Base-by-base conservation (phyloP, 2,329 filamentous ascomycete genomes). In the Venturia nashicola region DNA sequence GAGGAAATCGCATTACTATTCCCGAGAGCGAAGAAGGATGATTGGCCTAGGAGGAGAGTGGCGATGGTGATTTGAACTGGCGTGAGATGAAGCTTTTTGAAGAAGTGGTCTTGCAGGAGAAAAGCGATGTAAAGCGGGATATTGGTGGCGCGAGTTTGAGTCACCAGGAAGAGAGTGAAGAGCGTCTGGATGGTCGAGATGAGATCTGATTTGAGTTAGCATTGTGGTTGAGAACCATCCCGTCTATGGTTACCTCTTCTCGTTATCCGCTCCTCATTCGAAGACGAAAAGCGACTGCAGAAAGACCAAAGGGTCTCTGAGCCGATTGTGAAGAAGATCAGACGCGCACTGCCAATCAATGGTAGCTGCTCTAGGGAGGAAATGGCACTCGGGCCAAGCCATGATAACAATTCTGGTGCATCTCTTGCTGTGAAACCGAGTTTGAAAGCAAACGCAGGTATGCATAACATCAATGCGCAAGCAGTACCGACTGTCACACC, bases 1-100 rank as follows among this genome's bases (percentile, higher is more conserved):
- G 89, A 93, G 14, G 92, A 96, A 68, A 99, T 96, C 48, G 94
- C 89, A 73, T 99, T 99, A 59, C 90, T 90, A 72, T 91, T 91
- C 32, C 92, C 94, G 67, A 91, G 85, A 39, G 90, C 88, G 73
- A 97, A 99, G 80, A 96, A 99, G 61, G 88, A 86, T 43, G 85
- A 80, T 76, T 92, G 87, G 68, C 95, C 88, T 48, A 96, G 79
- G 42, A 97, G 83, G 42, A 97, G 78, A 9, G 84, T 84, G 0
- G 88, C 87, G 11, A 86, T 83, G 5, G 86, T 86, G 57, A 89
- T 79, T 69, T 14, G 62, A 68, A 66, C 27, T 66, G 64, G 40
- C 62, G 61, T 39, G 36, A 36, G 64, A 39, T 27, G n/a, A 2
- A 40, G 54, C 65, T 71, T 73, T 71, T 74, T 72, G 54, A 84